A percentile compares a stretch with the other conserved stretches of the same genome.
These are phyloP conservation scores for Nemania sp. DNA, from an alignment of 2,329 filamentous ascomycete species.

Conservation along the genomic window DNA sequence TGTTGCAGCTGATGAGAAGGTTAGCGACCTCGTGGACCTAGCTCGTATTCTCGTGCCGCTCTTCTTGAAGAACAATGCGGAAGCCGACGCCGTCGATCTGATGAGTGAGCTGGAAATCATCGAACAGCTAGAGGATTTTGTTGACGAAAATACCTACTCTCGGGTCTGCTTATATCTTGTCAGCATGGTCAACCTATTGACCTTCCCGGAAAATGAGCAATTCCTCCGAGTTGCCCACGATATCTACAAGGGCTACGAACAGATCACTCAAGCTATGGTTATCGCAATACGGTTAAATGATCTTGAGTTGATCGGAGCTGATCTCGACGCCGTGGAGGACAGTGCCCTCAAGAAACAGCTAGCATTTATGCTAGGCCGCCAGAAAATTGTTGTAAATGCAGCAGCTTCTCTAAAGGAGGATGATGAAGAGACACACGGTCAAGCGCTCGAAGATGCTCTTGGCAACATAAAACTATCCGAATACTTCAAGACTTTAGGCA, in stretches of 20 bases:
- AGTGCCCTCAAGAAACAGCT: slow-evolving; percentile 90
- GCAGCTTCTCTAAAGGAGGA: slow-evolving; percentile 57
- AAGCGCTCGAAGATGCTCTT: slow-evolving; percentile 83
- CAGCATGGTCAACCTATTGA: slow-evolving; percentile 97
- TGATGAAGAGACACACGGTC: slow-evolving; percentile 75
- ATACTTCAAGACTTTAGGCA: slow-evolving; percentile 92
- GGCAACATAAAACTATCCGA: slow-evolving; percentile 90
- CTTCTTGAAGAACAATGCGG: slow-evolving; percentile 96
- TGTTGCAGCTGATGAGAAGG: slow-evolving; percentile 84
- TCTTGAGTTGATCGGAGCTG: slow-evolving; percentile 80
- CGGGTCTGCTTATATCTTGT: slow-evolving; percentile 98
- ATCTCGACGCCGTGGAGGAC: slow-evolving; percentile 85
- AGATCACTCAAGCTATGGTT: slow-evolving; percentile 92
- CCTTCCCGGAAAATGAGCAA: slow-evolving; percentile 95
- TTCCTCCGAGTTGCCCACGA: slow-evolving; percentile 93
- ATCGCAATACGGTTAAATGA: slow-evolving; percentile 95
- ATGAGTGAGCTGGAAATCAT: slow-evolving; percentile 99
- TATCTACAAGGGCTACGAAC: slow-evolving; percentile 93
- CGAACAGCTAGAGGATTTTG: slow-evolving; percentile 85
- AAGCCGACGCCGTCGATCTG: slow-evolving; percentile 96
- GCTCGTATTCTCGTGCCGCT: slow-evolving; percentile 88
- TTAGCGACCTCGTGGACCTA: slow-evolving; percentile 86
- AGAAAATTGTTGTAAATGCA: slow-evolving; percentile 85
- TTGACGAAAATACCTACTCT: slow-evolving; percentile 94
- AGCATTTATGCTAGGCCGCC: slow-evolving; percentile 90